Percentiles rank a stretch among this genome's conserved stretches.
These are phyloP conservation scores for Aspergillus spinulosporus DNA, from an alignment of 2,329 filamentous ascomycete species.

Conservation along the genomic window DNA sequence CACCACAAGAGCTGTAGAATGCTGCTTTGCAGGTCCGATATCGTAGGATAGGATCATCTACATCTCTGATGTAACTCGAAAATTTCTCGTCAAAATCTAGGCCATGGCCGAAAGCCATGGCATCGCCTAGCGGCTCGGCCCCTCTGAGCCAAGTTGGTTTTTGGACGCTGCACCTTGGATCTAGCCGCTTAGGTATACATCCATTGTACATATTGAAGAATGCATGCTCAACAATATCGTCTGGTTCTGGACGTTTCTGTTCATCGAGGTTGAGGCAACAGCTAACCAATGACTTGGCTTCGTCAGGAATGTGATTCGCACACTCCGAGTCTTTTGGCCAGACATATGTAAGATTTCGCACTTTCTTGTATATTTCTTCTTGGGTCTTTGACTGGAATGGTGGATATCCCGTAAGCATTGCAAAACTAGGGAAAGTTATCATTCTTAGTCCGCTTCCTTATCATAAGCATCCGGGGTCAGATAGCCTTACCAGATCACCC, in stretches of 20 bases:
- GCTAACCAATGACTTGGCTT: slow-evolving; percentile 51
- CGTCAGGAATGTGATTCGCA: slow-evolving; percentile 49
- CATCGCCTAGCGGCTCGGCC: slow-evolving; percentile 49
- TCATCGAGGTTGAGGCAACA: slow-evolving; percentile 51
- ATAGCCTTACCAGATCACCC: slow-evolving; percentile 78
- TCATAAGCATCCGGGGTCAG: background rate
- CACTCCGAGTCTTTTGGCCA: slow-evolving; percentile 50
- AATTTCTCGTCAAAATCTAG: slow-evolving; percentile 45
- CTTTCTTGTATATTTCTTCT: slow-evolving; percentile 54
- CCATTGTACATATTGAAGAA: slow-evolving; percentile 54
- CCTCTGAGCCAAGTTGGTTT: slow-evolving; percentile 47
- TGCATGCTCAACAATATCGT: slow-evolving; percentile 51
- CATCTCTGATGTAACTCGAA: slow-evolving; percentile 35
- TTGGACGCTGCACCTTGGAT: slow-evolving; percentile 39
- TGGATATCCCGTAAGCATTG: slow-evolving; percentile 92
- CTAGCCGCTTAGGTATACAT: slow-evolving; percentile 47
- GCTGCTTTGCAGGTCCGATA: slow-evolving; percentile 43
- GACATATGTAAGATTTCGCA: slow-evolving; percentile 49
- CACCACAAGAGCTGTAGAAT: slow-evolving; percentile 48
- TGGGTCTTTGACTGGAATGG: slow-evolving; percentile 80
- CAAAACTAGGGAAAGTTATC: slow-evolving; percentile 63
- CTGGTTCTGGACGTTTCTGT: slow-evolving; percentile 51
- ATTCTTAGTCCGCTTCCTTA: slow-evolving; percentile 9
- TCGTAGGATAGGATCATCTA: slow-evolving; percentile 38
- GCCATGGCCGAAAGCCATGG: slow-evolving; percentile 45